Conservation (phyloP, 306 rosid species). For the Corylus avellana region DNA sequence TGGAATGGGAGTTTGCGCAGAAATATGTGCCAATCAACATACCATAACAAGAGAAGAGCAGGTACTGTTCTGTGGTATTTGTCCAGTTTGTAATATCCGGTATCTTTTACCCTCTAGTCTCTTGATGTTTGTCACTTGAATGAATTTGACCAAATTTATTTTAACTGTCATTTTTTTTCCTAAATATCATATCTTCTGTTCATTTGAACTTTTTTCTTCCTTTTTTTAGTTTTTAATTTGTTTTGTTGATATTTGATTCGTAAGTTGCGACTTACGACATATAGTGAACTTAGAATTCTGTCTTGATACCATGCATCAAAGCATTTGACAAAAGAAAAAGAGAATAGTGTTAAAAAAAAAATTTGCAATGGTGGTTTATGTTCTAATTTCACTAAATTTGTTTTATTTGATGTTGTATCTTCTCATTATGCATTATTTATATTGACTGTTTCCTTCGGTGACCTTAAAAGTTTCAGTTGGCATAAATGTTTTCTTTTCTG, state of each 20-base stretch:
- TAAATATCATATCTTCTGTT: not conserved
- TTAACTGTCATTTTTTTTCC: not conserved
- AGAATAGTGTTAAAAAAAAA: not conserved
- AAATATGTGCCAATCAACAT: slow-evolving; percentile 74
- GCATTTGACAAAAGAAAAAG: not conserved
- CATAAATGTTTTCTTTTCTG: slow-evolving; percentile 8
- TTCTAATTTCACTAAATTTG: slow-evolving; percentile 9
- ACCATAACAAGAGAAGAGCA: slow-evolving; percentile 77
- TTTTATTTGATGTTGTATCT: not conserved
- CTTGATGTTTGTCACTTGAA: slow-evolving; percentile 3
- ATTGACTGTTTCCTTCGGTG: not conserved
- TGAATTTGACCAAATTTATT: not conserved
- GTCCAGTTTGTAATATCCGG: slow-evolving; percentile 11
- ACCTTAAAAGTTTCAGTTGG: slow-evolving; percentile 17
- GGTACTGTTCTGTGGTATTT: slow-evolving; percentile 46
- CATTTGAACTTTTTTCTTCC: not conserved
- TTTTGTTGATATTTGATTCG: not conserved
- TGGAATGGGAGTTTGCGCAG: slow-evolving; percentile 90
- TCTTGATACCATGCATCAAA: not conserved
- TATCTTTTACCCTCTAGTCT: not conserved
- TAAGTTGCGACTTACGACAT: not conserved
- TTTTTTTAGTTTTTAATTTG: not conserved
- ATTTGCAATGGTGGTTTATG: slow-evolving; percentile 13
- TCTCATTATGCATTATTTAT: not conserved
- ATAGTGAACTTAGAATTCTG: not conserved